A percentile compares a stretch with the other conserved stretches of the same genome.
Conservation (phyloP, 2,329 filamentous ascomycete genomes). For the Calonectria leucothoes region DNA sequence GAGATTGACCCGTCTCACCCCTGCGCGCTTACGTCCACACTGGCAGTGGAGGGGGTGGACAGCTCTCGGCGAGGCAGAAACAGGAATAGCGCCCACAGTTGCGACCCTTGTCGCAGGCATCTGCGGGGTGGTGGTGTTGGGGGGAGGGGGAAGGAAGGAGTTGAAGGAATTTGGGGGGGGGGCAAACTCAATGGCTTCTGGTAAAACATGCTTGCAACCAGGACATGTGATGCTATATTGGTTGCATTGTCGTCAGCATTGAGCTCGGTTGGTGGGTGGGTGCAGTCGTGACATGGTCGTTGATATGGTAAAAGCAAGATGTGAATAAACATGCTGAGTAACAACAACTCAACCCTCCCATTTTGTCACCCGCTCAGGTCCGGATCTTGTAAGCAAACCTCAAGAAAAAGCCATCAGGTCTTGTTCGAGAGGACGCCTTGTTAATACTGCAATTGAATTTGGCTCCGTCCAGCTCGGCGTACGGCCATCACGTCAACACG, state of each 20-base stretch:
- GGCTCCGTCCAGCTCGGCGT: not conserved
- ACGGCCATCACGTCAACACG: not conserved
- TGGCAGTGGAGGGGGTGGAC: not conserved
- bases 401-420: not conserved
- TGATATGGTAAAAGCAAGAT: not conserved
- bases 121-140: not conserved
- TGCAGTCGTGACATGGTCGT: not conserved
- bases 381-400: not conserved
- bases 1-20: slow-evolving; percentile 9
- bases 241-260: not conserved
- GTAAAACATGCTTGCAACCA: too few relatives aligned
- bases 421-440: not conserved
- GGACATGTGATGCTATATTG: not conserved
- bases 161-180: not conserved
- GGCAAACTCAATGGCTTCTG: not conserved
- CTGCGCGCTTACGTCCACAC: not conserved
- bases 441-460: not conserved
- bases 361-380: not conserved
- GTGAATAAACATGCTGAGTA: too few relatives aligned
- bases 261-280: not conserved
- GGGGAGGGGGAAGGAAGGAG: not conserved
- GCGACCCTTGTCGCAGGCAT: not conserved
- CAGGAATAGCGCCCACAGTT: slow-evolving; percentile 27
- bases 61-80: slow-evolving; percentile 35
- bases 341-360: not conserved